Base-by-base conservation (phyloP, 192 early-diverging fungal species). In the Thoreauomyces humboldtii region DNA sequence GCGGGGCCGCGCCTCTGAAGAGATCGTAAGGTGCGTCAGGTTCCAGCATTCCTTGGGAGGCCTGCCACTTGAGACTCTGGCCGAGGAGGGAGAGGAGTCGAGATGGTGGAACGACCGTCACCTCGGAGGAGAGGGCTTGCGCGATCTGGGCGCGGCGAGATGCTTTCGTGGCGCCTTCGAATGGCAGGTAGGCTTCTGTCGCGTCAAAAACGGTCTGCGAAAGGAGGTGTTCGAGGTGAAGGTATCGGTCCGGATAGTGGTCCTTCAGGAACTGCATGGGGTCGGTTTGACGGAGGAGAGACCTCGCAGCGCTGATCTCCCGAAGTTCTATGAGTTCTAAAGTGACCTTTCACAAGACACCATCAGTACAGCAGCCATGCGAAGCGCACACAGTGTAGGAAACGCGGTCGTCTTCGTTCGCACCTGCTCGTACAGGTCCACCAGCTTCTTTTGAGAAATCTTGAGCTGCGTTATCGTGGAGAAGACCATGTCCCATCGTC, bases 391-490 rank as follows among this genome's bases (percentile, higher is more conserved):
- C 27, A 7, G 54, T 14, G 17, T 14, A 60, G 27, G 6, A n/a
- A 60, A 11, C 22, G 22, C 5, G 36, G 15, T 15, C 11, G 11
- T 41, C 38, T 41, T 9, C 38, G n/a, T n/a, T 41, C 11, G 38
- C 11, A 87, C 87, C 79, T 93, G 91, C 72, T 98, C 95, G 71
- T 95, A 95, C 1, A 98, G 77, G 64, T 92, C 91, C 47, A 89
- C 70, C 28, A 93, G 79, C 57, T 91, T 89, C 25, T 77, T 74
- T 19, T 78, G 79, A 11, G 88, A 77, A 7, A 94, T 73, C 34
- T 78, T 84, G 1, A 92, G 77, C 42, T 84, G 83, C 21, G 83
- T 77, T 15, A 89, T 76, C 22, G 86, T 89, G 35, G 79, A 75
- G 4, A 96, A 75, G 9, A 98, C 94, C 22, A 67, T 76, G 54